Base-by-base conservation (phyloP, 441 rosid genomes). In the Metrosideros polymorpha region DNA sequence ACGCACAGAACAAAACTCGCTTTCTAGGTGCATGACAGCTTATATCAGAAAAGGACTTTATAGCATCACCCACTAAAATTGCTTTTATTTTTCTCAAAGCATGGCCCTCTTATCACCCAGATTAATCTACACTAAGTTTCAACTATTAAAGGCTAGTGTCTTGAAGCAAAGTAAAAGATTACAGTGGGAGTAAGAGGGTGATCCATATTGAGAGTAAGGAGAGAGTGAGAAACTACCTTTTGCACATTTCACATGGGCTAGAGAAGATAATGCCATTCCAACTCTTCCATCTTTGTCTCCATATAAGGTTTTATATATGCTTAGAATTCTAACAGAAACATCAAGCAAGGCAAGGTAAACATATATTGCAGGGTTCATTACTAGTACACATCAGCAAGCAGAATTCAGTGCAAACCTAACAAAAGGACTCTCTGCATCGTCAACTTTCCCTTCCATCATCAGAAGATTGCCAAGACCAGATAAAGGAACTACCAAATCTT, bases 251-350 rank as follows among this genome's bases (percentile, higher is more conserved):
- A 90, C 92, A 90, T 90, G 95, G 84, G 96, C 98, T 75, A 97
- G 90, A 51, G 98, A 94, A 90, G 98, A 94, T 94, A 96, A 90
- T 84, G 95, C 98, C 92, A 94, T 91, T 75, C 97, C 98, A 90
- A 92, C 93, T 90, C 97, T 94, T 89, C 97, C 98, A 89, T 95
- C 97, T 57, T 89, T 92, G 88, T 93, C 92, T 85, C 98, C 98
- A 84, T 95, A 93, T 86, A 89, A 27, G 82, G 94, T 92, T 84
- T 84, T 89, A 88, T 96, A 94, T 88, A 96, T 96, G 86, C 90
- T 91, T 55, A 95, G 43, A 87, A 95, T 92, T 90, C 98, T 96
- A 84, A 22, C n/a, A 52, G 5, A 85, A 86, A 86, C 71, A 54
- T 55, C 63, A 63, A 63, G 55, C 84, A 63, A 53, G 50, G 29